Conservation (phyloP, 108 stramenopile species). For the Heterococcus sp. region DNA sequence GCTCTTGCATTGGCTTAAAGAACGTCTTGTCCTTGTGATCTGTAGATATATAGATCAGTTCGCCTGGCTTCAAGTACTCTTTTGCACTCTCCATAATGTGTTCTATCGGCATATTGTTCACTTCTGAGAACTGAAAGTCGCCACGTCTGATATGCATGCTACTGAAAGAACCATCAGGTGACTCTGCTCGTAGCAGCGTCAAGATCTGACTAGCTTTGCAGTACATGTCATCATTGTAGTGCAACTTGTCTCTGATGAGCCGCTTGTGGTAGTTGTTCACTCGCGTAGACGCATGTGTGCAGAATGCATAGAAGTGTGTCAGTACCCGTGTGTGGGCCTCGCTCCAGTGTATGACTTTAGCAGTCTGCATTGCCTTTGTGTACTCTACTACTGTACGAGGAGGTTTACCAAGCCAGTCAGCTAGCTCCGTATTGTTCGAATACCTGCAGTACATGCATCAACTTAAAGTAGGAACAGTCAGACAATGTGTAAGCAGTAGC, state of each 20-base stretch:
- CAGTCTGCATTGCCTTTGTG: constrained; percentile 1
- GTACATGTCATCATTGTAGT: constrained; percentile 52
- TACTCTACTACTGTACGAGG: not conserved
- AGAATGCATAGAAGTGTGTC: constrained; percentile 43
- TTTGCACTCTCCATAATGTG: not conserved
- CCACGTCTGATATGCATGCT: not conserved
- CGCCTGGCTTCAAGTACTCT: constrained; percentile 9
- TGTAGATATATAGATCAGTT: constrained; percentile 52
- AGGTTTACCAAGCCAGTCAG: not conserved
- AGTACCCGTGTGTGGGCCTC: constrained; percentile 30
- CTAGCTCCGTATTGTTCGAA: not conserved
- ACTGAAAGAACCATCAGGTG: not conserved
- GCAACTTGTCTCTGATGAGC: constrained; percentile 47
- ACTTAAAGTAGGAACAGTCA: too few relatives aligned
- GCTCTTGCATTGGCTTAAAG: constrained; percentile 58
- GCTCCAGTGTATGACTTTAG: constrained; percentile 13
- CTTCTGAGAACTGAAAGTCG: not conserved
- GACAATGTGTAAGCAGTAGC: too few relatives aligned
- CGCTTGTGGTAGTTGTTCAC: constrained; percentile 42
- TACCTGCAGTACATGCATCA: not conserved
- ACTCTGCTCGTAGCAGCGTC: not conserved
- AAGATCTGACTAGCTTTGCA: constrained; percentile 48
- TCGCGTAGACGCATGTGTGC: constrained; percentile 41
- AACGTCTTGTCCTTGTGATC: constrained; percentile 52
- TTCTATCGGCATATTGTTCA: not conserved